These are phyloP conservation scores for Pseudodiploospora longispora DNA, from an alignment of 2,329 filamentous ascomycete species.

Conservation along the genomic window DNA sequence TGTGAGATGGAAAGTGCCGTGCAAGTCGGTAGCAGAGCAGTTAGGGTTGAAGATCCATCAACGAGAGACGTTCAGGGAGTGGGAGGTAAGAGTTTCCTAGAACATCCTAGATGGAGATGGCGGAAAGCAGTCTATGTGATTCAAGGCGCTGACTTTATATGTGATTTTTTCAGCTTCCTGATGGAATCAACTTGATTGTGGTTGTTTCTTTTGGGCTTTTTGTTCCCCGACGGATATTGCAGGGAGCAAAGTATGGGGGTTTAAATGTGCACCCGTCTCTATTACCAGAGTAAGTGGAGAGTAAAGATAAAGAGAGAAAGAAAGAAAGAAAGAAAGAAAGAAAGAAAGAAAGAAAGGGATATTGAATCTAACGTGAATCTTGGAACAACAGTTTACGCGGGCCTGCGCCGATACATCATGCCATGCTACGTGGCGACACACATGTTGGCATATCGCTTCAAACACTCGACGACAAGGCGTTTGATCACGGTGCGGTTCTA, in stretches of 20 bases:
- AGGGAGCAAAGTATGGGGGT: conserved; percentile 67
- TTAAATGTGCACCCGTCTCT: conserved; percentile 91
- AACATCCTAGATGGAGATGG: neutral
- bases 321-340: no score
- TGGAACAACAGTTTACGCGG: conserved; percentile 58
- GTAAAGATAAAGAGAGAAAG: neutral
- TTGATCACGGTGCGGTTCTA: conserved; percentile 74
- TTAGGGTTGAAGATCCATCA: conserved; percentile 63
- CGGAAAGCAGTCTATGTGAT: no score
- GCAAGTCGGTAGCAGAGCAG: conserved; percentile 55
- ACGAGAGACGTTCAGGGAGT: conserved; percentile 73
- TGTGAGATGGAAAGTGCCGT: conserved; percentile 50
- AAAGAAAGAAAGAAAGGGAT: no score
- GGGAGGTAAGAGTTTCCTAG: conserved; percentile 49
- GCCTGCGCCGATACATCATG: conserved; percentile 77
- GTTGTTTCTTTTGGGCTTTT: conserved; percentile 93
- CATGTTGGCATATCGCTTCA: conserved; percentile 76
- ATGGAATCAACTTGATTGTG: conserved; percentile 66
- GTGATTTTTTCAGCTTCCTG: conserved; percentile 40
- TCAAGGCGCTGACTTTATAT: conserved; percentile 1
- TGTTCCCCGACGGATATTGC: conserved; percentile 69
- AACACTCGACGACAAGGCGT: conserved; percentile 66
- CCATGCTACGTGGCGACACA: conserved; percentile 55
- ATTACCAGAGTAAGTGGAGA: conserved; percentile 60
- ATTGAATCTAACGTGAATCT: neutral